Evolutionary conservation across 1,284 basidiomycete genomes (phyloP), one percentile per base, ranked within the genome.

Genomic region (Cryptococcus floricola): DNA sequence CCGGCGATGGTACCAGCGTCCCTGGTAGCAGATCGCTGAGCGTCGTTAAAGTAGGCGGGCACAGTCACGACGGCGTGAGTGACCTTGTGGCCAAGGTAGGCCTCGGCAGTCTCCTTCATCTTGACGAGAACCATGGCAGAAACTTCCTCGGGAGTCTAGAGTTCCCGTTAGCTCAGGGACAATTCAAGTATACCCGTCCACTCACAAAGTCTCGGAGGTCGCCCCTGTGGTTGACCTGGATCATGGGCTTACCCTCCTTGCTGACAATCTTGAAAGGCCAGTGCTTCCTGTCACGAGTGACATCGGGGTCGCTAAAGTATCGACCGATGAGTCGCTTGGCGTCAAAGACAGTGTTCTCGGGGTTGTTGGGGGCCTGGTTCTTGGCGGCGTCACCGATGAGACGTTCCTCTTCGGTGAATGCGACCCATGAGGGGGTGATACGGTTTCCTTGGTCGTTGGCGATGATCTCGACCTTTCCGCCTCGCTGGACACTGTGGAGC

Each of bases 41-140:
- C 91, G 81, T 98, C 93, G 80, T 98, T 98, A 86, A 96, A 95
- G 83, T 94, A 98, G 53, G 95, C 95, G 56, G 95, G 95, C 70
- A 98, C 94, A 50, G 95, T 98, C 75, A 98, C 91, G 58, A 98
- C 94, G 60, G 95, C 92, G 79, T 98, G 91, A 53, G 91, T 94
- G 76, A 98, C 95, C 78, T 92, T 89, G 77, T 93, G 84, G 65
- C 93, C 94, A 58, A 98, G 87, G 80, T 97, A 97, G 23, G 93
- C 91, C 83, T 98, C 95, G 61, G 95, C 95, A 46, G 91, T 98
- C 82, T 98, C 95, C 85, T 98, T 98, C 94, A 98, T 98, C 84
- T 98, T 98, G 60, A 78, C 82, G 60, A 98, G 81, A 69, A 98
- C 85, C 95, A 98, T 98, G 57, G 94, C 91, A 55, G 86, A 89